Conservation (phyloP, 441 rosid species). For the Pelargonium citronellum region DNA sequence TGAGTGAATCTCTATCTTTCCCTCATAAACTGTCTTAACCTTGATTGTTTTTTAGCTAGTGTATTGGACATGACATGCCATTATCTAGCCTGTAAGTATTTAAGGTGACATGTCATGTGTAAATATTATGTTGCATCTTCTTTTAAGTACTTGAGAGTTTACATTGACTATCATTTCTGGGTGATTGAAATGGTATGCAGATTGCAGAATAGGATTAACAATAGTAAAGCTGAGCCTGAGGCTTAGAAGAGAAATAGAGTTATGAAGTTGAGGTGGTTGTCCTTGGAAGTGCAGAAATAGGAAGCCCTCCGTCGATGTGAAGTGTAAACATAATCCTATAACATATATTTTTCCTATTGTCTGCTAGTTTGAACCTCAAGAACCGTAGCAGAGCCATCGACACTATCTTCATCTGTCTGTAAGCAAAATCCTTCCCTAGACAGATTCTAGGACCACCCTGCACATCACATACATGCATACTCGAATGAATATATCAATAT, state of each 20-base stretch:
- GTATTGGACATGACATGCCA: no score
- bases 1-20: no score
- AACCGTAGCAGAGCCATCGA: slow-evolving; percentile 49
- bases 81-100: no score
- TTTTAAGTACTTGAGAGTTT: no score
- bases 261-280: background rate
- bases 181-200: background rate
- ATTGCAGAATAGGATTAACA: background rate
- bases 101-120: no score
- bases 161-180: no score
- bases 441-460: slow-evolving; percentile 62
- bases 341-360: slow-evolving; percentile 29
- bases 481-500: background rate
- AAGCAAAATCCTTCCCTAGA: slow-evolving; percentile 48
- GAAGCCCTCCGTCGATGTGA: slow-evolving; percentile 49
- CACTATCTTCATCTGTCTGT: slow-evolving; percentile 61
- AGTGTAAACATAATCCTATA: slow-evolving; percentile 68
- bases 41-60: no score
- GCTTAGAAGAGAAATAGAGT: background rate
- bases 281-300: slow-evolving; percentile 42
- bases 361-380: slow-evolving; percentile 53
- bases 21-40: no score
- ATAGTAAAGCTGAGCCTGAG: background rate
- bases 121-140: no score
- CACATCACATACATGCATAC: background rate